These are phyloP conservation scores for Drechmeria coniospora DNA, from an alignment of 2,329 filamentous ascomycete species.

Conservation along the genomic window DNA sequence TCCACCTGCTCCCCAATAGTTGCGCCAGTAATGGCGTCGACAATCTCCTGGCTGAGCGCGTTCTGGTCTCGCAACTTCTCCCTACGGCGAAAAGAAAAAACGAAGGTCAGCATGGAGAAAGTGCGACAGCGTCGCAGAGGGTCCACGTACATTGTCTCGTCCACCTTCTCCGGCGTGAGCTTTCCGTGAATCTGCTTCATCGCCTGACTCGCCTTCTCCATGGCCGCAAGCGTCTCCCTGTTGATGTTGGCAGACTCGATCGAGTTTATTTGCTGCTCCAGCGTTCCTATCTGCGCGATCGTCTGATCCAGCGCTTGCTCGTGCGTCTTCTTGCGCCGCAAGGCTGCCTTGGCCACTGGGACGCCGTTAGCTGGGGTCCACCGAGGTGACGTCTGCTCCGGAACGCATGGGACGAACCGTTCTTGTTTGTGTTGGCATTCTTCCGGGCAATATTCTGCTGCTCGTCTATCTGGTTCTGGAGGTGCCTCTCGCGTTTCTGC, in stretches of 20 bases:
- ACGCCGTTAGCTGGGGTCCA: slow-evolving; percentile 12
- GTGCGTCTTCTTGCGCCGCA: slow-evolving; percentile 87
- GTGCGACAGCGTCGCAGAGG: not conserved
- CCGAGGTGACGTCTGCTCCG: slow-evolving; percentile 6
- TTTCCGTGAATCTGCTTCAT: slow-evolving; percentile 90
- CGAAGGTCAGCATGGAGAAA: slow-evolving; percentile 2
- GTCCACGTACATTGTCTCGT: slow-evolving; percentile 71
- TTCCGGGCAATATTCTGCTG: slow-evolving; percentile 82
- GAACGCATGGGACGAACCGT: slow-evolving; percentile 41
- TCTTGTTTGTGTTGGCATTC: slow-evolving; percentile 76
- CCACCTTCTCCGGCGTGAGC: slow-evolving; percentile 86
- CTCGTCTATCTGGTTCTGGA: slow-evolving; percentile 84
- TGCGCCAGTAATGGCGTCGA: slow-evolving; percentile 63
- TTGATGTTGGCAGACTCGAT: slow-evolving; percentile 99
- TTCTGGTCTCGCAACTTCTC: slow-evolving; percentile 86
- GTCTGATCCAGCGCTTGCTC: slow-evolving; percentile 90
- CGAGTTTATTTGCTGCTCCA: slow-evolving; percentile 89
- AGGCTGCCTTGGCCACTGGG: slow-evolving; percentile 72
- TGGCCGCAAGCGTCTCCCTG: slow-evolving; percentile 83
- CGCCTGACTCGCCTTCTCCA: slow-evolving; percentile 78
- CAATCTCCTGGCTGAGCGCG: slow-evolving; percentile 84
- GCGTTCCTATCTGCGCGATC: slow-evolving; percentile 70
- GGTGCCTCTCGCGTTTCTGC: slow-evolving; percentile 85
- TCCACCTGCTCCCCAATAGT: slow-evolving; percentile 56
- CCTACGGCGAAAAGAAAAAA: slow-evolving; percentile 44